Evolutionary conservation across 306 rosid species (phyloP), one percentile per base, ranked within the genome.

Genomic region (Cotoneaster glaucophyllus): DNA sequence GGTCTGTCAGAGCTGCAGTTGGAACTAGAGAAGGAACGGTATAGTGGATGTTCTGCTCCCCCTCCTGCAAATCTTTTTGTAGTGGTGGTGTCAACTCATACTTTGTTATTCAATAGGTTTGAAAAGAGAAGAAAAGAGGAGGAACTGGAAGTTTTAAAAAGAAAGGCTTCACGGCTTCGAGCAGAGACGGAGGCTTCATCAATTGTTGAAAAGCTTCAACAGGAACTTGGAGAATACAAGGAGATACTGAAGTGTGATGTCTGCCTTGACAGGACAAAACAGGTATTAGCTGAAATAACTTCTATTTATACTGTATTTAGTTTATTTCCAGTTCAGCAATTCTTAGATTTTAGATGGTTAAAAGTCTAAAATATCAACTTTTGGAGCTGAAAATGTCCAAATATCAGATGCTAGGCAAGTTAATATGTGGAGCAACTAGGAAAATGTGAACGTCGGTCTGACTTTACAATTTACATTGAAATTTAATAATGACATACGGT

Each of bases 181-280:
- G 91, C 86, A 9, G 87, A 86, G 77, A 88, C 78, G 19, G 98
- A 96, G 71, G 92, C 90, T 69, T 88, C 88, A 64, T 84, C 91
- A 32, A 72, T 89, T 69, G 84, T 85, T 74, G 93, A 93, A 83
- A 96, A 84, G 82, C 96, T 96, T 77, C 92, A 88, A 57, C 88
- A 85, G 82, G 99, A 96, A 78, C 93, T 92, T 66, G 84, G 86
- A 80, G 99, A 96, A 69, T 96, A 89, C 76, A 86, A 82, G 77
- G 92, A 90, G 75, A 93, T 96, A 83, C 82, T 96, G 52, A 96
- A 96, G 78, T 96, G 99, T 88, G 85, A 84, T 80, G 86, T 96
- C 83, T 96, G 99, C 85, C 87, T 80, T 31, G 91, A 90, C 65
- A 88, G 96, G 83, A 84, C 89, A 70, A 96, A 96, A 85, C 87